Evolutionary conservation across 805 yeast species (phyloP).

Genomic region (Lachancea fermentati): DNA sequence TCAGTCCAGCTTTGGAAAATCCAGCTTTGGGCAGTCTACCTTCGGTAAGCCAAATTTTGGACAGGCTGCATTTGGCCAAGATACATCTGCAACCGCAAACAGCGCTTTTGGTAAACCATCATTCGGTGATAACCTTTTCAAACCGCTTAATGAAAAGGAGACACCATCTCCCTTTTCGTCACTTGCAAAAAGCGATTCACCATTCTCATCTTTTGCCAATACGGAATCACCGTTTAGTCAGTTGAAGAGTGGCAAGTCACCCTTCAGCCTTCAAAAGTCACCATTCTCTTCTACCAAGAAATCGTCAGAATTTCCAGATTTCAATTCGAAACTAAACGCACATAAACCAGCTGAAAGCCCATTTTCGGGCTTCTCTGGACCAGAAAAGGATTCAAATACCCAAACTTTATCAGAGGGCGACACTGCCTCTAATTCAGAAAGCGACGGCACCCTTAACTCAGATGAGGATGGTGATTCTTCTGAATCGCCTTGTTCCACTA

Average conservation of each 20-base stretch:
- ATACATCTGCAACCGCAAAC: too few relatives aligned
- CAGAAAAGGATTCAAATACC: too few relatives aligned
- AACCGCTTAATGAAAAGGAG: too few relatives aligned
- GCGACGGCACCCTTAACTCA: too few relatives aligned
- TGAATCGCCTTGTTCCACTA: background rate
- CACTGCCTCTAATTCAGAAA: too few relatives aligned
- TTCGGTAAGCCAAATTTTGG: background rate
- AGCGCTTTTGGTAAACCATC: background rate
- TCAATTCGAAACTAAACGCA: background rate
- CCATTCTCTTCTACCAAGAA: background rate
- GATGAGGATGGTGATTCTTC: background rate
- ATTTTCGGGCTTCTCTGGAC: constrained; percentile 1
- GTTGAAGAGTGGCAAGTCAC: background rate
- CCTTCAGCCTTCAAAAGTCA: background rate
- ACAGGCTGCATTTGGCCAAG: too few relatives aligned
- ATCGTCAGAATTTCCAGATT: background rate
- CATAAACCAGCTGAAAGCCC: constrained; percentile 1
- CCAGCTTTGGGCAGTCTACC: background rate
- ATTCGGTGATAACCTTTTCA: too few relatives aligned
- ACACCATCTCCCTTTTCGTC: too few relatives aligned
- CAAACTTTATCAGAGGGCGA: too few relatives aligned
- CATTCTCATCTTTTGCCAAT: constrained; percentile 3
- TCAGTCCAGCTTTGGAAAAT: background rate
- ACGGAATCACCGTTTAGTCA: constrained; percentile 2
- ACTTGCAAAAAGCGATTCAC: background rate